These are phyloP conservation scores for Cercophora scortea DNA, from an alignment of 495 filamentous ascomycete genomes.

Conservation along the genomic window DNA sequence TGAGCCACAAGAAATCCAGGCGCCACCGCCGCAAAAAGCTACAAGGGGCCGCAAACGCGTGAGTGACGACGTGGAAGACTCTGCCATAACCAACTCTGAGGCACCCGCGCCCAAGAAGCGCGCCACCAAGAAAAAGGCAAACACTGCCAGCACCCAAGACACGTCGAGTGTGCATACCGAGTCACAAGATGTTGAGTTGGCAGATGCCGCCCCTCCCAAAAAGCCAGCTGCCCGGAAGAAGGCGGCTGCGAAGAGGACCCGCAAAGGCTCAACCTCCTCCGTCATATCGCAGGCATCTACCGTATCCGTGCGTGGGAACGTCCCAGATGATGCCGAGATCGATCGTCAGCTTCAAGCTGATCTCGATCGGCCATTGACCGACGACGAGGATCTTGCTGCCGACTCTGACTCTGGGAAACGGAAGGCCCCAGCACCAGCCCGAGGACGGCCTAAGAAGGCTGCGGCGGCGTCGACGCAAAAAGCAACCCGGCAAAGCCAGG, in stretches of 20 bases:
- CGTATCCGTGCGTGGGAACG: constrained; percentile 27
- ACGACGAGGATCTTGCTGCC: constrained; percentile 40
- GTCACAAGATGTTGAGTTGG: constrained; percentile 27
- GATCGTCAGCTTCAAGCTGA: constrained; percentile 63
- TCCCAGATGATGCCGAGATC: constrained; percentile 56
- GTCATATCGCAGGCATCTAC: constrained; percentile 28
- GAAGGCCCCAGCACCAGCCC: constrained; percentile 23
- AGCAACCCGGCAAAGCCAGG: constrained; percentile 28
- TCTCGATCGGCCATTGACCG: constrained; percentile 50
- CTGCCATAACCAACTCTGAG: constrained; percentile 29
- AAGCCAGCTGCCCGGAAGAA: constrained; percentile 23
- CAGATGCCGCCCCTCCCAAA: constrained; percentile 19
- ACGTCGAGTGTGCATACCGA: constrained; percentile 10
- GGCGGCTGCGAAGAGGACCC: constrained; percentile 33
- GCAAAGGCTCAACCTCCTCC: constrained; percentile 49
- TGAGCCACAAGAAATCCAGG: constrained; percentile 31
- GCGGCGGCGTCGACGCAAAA: constrained; percentile 18
- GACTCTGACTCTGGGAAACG: constrained; percentile 30
- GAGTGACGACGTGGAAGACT: constrained; percentile 53
- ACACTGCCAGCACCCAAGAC: constrained; percentile 11
- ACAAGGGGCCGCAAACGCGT: constrained; percentile 56
- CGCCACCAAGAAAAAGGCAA: constrained; percentile 44
- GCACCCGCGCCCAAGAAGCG: constrained; percentile 60
- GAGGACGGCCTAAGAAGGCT: constrained; percentile 27
- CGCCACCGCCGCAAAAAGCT: constrained; percentile 27